phyloP scores from a whole-genome alignment of 2,329 filamentous ascomycete species.

The Colletotrichum acutatum region DNA sequence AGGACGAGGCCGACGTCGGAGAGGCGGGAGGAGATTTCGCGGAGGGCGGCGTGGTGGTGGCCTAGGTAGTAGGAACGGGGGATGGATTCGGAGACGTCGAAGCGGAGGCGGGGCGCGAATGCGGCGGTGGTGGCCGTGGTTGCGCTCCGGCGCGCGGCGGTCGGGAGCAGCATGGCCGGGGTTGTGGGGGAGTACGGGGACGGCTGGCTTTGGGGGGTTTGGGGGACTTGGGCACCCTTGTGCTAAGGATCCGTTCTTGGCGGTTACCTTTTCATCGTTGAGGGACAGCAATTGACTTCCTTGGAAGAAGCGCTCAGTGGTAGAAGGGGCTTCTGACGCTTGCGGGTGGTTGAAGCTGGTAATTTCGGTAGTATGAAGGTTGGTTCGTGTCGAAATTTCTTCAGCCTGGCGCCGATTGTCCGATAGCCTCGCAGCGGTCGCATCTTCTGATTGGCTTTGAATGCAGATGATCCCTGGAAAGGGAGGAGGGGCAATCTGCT shows the following conservation, averaged over 20 bases:
- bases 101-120: constrained; percentile 80
- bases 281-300: background rate
- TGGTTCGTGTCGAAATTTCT: constrained; percentile 14
- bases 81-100: constrained; percentile 78
- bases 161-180: constrained; percentile 27
- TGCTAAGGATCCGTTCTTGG: constrained; percentile 4
- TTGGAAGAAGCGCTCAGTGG: background rate
- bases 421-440: constrained; percentile 18
- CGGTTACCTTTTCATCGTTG: background rate
- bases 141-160: constrained; percentile 34
- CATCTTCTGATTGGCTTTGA: constrained; percentile 6
- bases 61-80: constrained; percentile 94
- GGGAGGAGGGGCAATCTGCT: constrained; percentile 11
- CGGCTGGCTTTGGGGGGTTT: background rate
- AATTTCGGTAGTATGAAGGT: background rate
- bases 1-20: constrained; percentile 87
- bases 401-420: constrained; percentile 19
- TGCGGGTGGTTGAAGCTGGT: background rate
- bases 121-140: constrained; percentile 18
- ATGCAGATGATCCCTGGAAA: background rate
- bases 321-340: background rate
- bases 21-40: constrained; percentile 84
- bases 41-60: constrained; percentile 85
- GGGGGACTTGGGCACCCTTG: background rate
- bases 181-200: background rate